phyloP scores from a whole-genome alignment of 441 rosid genomes.

The Aleurites moluccanus region DNA sequence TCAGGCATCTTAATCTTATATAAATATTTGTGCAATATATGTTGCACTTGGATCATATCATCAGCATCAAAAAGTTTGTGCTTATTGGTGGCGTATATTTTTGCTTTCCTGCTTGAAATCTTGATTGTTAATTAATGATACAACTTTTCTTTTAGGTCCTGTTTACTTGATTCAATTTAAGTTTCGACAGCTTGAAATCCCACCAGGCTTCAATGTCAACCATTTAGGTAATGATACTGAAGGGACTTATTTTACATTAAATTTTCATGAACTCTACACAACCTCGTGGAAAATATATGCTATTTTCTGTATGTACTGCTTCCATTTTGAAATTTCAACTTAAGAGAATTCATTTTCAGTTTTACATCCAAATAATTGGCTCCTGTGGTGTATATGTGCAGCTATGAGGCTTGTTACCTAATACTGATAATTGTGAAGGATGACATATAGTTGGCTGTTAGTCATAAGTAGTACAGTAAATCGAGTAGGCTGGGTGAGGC shows the following conservation, averaged over 20 bases:
- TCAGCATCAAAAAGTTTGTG: background rate
- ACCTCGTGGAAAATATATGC: background rate
- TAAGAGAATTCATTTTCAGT: background rate
- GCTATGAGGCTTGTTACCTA: background rate
- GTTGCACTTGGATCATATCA: background rate
- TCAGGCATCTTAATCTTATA: background rate
- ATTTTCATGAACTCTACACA: background rate
- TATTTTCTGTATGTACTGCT: background rate
- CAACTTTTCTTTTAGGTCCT: constrained; percentile 51
- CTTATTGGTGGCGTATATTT: background rate
- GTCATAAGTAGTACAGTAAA: too few species aligned
- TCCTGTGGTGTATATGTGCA: background rate
- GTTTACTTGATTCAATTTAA: constrained; percentile 86
- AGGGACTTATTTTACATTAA: constrained; percentile 11
- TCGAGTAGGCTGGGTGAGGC: too few species aligned
- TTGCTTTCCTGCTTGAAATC: constrained; percentile 6
- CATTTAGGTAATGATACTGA: constrained; percentile 60
- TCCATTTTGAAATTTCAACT: background rate
- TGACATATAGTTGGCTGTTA: background rate
- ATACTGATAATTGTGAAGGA: background rate
- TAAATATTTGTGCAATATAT: background rate
- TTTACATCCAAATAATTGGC: background rate
- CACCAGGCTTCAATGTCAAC: constrained; percentile 71
- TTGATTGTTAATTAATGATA: constrained; percentile 5
- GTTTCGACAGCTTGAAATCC: constrained; percentile 94